Percentiles rank a stretch among this genome's conserved stretches.
Conservation (phyloP, 345 rosid genomes). For the Populus euphratica region DNA sequence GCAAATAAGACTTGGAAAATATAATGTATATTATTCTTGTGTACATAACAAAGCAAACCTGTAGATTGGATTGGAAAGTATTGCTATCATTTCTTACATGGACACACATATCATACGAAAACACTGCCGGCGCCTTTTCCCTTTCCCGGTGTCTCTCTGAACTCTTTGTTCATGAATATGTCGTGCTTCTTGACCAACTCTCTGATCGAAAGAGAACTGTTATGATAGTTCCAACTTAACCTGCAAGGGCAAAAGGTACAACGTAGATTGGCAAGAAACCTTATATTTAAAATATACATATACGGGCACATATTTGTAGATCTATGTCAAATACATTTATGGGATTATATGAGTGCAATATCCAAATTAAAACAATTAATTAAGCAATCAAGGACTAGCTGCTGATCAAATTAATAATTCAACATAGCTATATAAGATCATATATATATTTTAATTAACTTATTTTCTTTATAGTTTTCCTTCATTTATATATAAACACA, state of each 20-base stretch:
- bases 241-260: background rate
- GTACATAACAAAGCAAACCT: background rate
- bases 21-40: too few species aligned
- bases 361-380: background rate
- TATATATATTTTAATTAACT: too few species aligned
- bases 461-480: too few species aligned
- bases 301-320: background rate
- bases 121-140: background rate
- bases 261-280: background rate
- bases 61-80: background rate
- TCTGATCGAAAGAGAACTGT: background rate
- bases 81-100: background rate
- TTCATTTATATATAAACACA: too few species aligned
- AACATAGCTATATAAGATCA: too few species aligned
- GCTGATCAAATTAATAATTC: too few species aligned
- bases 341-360: background rate
- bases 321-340: too few species aligned
- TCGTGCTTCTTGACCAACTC: background rate
- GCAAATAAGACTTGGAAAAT: too few species aligned
- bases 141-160: background rate
- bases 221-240: background rate
- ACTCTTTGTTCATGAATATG: background rate
- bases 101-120: background rate
- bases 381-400: too few species aligned
- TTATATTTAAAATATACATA: background rate